A percentile compares a stretch with the other conserved stretches of the same genome.
These are phyloP conservation scores for Halophytophthora polymorphica DNA, from an alignment of 352 stramenopile genomes.

Conservation along the genomic window DNA sequence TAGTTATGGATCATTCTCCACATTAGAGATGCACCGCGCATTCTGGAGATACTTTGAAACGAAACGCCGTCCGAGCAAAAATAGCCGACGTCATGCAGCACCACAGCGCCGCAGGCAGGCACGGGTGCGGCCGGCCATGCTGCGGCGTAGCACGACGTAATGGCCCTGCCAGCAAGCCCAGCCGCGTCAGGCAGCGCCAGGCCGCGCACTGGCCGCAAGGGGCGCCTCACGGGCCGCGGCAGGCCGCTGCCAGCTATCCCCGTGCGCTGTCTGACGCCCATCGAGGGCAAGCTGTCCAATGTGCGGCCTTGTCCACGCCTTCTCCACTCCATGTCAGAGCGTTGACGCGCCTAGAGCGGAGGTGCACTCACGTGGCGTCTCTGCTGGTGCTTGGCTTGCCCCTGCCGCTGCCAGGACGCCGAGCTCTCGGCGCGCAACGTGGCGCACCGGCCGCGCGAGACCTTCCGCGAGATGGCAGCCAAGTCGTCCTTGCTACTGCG, in stretches of 20 bases:
- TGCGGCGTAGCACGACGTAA: too few species aligned
- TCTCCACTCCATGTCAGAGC: too few species aligned
- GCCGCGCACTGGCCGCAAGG: constrained; percentile 1
- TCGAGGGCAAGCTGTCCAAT: constrained; percentile 33
- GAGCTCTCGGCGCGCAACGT: constrained; percentile 48
- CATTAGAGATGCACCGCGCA: too few species aligned
- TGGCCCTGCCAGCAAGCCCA: background rate
- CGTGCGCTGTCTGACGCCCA: constrained; percentile 33
- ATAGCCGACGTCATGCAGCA: too few species aligned
- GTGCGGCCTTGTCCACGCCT: constrained; percentile 4
- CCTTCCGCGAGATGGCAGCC: constrained; percentile 33
- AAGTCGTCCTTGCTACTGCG: constrained; percentile 37
- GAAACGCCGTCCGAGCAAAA: too few species aligned
- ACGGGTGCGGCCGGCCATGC: too few species aligned
- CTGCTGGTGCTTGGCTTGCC: background rate
- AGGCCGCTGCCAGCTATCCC: constrained; percentile 19
- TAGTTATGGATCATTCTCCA: too few species aligned
- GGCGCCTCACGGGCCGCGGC: background rate
- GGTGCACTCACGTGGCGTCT: background rate
- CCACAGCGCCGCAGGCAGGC: too few species aligned
- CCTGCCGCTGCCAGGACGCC: constrained; percentile 24
- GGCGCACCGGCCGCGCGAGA: constrained; percentile 25
- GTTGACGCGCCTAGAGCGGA: too few species aligned
- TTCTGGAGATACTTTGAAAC: too few species aligned
- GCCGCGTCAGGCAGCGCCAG: background rate